These are phyloP conservation scores for Candida neerlandica DNA, from an alignment of 1,139 yeast species.

Conservation along the genomic window DNA sequence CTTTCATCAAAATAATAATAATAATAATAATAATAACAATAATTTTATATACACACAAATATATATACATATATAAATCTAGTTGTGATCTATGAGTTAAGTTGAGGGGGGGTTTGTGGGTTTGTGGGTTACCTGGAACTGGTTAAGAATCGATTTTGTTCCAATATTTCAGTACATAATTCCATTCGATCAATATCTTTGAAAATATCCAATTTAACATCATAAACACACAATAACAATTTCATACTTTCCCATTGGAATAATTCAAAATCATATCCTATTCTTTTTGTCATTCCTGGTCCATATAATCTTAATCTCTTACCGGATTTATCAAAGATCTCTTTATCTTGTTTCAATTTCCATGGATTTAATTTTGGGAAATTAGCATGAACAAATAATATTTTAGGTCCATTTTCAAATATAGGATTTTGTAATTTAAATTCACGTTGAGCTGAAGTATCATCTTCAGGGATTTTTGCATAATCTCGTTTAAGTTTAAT, in stretches of 20 bases:
- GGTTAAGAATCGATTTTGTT: conserved; percentile 46
- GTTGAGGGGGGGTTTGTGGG: too few relatives aligned
- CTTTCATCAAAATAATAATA: conserved; percentile 16
- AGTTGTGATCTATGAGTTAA: conserved; percentile 20
- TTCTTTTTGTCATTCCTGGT: conserved; percentile 50
- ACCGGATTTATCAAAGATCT: conserved; percentile 43
- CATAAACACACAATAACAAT: conserved; percentile 56
- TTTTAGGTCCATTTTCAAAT: conserved; percentile 35
- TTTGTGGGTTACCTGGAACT: too few relatives aligned
- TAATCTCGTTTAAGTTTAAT: conserved; percentile 8
- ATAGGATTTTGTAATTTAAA: conserved; percentile 20
- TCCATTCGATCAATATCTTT: conserved; percentile 44
- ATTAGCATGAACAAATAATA: conserved; percentile 66
- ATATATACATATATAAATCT: neutral
- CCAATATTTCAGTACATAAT: conserved; percentile 51
- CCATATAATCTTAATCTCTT: conserved; percentile 56
- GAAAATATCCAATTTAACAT: conserved; percentile 48
- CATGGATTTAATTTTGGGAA: conserved; percentile 68
- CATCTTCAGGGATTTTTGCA: conserved; percentile 11
- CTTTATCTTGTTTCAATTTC: conserved; percentile 42
- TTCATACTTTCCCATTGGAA: conserved; percentile 64
- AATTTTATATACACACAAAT: neutral
- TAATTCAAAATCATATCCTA: conserved; percentile 62
- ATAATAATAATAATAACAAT: conserved; percentile 13
- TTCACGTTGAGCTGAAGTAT: conserved; percentile 8